These are phyloP conservation scores for Mytilinidion resinicola DNA, from an alignment of 495 filamentous ascomycete species.

Conservation along the genomic window DNA sequence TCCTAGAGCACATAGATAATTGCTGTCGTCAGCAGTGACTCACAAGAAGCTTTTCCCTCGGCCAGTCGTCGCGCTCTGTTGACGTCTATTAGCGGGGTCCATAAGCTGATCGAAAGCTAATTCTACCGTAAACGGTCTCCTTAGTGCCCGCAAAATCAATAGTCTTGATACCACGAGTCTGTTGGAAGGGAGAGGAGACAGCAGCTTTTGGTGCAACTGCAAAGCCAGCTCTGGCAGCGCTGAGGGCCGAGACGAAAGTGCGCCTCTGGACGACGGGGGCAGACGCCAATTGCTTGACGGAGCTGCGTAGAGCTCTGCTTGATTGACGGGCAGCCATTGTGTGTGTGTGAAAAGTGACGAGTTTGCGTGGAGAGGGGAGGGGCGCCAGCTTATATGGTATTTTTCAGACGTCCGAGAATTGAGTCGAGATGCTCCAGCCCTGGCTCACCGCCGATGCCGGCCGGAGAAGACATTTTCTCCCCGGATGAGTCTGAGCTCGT, in stretches of 20 bases:
- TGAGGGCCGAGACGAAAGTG: slow-evolving; percentile 62
- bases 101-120: not conserved
- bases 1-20: not conserved
- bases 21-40: slow-evolving; percentile 35
- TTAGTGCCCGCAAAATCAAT: slow-evolving; percentile 91
- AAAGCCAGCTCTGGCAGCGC: slow-evolving; percentile 39
- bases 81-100: slow-evolving; percentile 15
- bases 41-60: slow-evolving; percentile 90
- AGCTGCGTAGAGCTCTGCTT: slow-evolving; percentile 71
- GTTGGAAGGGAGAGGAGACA: slow-evolving; percentile 51
- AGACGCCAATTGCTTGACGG: slow-evolving; percentile 54
- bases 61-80: slow-evolving; percentile 94
- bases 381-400: not conserved
- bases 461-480: too few species aligned
- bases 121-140: slow-evolving; percentile 84
- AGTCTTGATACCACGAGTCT: slow-evolving; percentile 72
- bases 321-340: slow-evolving; percentile 85
- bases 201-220: slow-evolving; percentile 47
- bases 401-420: not conserved
- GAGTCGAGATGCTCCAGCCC: not conserved
- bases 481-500: too few species aligned
- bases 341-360: slow-evolving; percentile 25
- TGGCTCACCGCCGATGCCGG: too few species aligned
- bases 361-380: slow-evolving; percentile 6
- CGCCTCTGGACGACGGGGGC: slow-evolving; percentile 57